Conservation (phyloP, 2,329 filamentous ascomycete species). For the Pseudopithomyces chartarum region DNA sequence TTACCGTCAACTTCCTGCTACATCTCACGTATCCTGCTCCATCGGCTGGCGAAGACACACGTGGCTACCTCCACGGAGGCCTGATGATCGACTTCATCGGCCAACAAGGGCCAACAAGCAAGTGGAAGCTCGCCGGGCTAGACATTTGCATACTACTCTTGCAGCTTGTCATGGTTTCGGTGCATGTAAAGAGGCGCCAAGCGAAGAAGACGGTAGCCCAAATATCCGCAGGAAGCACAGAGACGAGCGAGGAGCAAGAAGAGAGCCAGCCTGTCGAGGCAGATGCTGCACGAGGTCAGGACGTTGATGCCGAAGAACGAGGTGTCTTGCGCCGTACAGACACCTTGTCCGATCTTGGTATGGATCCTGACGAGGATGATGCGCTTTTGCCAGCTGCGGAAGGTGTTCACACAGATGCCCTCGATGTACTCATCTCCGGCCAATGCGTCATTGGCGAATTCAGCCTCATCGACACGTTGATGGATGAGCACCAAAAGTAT, state of each 20-base stretch:
- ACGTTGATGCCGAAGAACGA: constrained; percentile 65
- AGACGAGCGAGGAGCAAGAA: constrained; percentile 9
- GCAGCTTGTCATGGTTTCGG: constrained; percentile 62
- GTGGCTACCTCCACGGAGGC: constrained; percentile 65
- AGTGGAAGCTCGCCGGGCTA: constrained; percentile 56
- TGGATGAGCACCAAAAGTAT: constrained; percentile 49
- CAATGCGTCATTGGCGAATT: constrained; percentile 54
- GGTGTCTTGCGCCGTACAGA: constrained; percentile 54
- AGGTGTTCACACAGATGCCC: constrained; percentile 33
- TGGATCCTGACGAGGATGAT: constrained; percentile 46
- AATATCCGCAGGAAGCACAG: constrained; percentile 26
- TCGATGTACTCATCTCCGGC: constrained; percentile 54
- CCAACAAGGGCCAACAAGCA: constrained; percentile 61
- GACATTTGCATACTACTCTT: constrained; percentile 60
- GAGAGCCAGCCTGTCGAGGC: constrained; percentile 16
- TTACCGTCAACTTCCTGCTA: constrained; percentile 60
- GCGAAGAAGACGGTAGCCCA: constrained; percentile 47
- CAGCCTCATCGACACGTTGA: constrained; percentile 47
- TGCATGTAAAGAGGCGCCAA: constrained; percentile 58
- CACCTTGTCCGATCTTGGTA: constrained; percentile 43
- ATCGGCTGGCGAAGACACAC: constrained; percentile 52
- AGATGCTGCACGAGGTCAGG: constrained; percentile 49
- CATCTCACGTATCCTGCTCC: constrained; percentile 52
- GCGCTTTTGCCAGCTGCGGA: constrained; percentile 34
- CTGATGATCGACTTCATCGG: constrained; percentile 69